Percentiles rank a stretch among this genome's conserved stretches.
These are phyloP conservation scores for Penicillium angulare DNA, from an alignment of 495 filamentous ascomycete species.

Conservation along the genomic window DNA sequence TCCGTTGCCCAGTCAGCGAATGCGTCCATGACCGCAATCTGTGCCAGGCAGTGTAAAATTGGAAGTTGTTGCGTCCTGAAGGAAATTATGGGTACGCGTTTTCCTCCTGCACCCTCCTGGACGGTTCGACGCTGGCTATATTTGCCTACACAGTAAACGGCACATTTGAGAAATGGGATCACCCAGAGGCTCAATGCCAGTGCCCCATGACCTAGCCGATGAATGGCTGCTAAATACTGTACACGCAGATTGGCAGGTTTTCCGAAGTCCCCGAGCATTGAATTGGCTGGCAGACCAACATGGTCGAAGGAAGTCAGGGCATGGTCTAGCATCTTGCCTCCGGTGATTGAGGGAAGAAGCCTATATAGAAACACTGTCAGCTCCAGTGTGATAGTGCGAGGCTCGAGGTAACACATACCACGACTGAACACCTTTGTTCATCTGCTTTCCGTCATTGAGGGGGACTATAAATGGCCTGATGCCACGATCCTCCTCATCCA, in stretches of 20 bases:
- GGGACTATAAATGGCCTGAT: slow-evolving; percentile 30
- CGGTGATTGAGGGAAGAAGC: slow-evolving; percentile 19
- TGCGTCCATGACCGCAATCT: background rate
- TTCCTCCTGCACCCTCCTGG: background rate
- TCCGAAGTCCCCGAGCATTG: slow-evolving; percentile 15
- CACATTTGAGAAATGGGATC: background rate
- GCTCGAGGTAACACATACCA: background rate
- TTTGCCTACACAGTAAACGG: background rate
- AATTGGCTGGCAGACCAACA: slow-evolving; percentile 19
- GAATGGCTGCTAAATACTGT: background rate
- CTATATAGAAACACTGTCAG: background rate
- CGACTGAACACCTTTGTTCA: slow-evolving; percentile 26
- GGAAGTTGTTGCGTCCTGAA: slow-evolving; percentile 1
- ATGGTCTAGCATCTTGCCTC: slow-evolving; percentile 30
- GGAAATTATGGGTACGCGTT: background rate
- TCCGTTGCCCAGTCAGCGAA: background rate
- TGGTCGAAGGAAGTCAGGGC: slow-evolving; percentile 32
- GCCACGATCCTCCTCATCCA: slow-evolving; percentile 23
- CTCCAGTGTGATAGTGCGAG: background rate
- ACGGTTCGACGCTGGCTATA: background rate
- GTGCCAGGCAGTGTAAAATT: background rate
- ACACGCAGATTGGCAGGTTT: background rate
- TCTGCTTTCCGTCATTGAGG: slow-evolving; percentile 22
- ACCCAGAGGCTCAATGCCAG: background rate
- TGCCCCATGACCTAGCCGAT: background rate